These are phyloP conservation scores for Thelonectria rubi DNA, from an alignment of 2,329 filamentous ascomycete genomes.

Conservation along the genomic window DNA sequence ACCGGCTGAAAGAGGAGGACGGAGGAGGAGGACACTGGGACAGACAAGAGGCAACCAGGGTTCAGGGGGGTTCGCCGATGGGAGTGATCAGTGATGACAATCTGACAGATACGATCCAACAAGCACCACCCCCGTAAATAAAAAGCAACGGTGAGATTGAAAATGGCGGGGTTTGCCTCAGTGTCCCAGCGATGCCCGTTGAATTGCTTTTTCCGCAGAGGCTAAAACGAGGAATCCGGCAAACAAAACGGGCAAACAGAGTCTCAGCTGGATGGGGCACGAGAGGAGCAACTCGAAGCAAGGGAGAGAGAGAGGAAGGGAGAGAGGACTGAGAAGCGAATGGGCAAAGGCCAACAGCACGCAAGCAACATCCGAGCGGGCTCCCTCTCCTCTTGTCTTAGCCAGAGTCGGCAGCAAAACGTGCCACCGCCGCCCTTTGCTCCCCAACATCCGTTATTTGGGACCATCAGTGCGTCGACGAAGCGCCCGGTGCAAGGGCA, in stretches of 20 bases:
- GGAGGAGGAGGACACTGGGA: no score
- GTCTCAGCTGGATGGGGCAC: not conserved
- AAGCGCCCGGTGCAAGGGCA: not conserved
- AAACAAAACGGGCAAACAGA: not conserved
- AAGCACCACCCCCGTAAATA: constrained; percentile 3
- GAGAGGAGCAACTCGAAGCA: not conserved
- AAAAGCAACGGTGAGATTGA: constrained; percentile 2
- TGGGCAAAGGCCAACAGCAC: no score
- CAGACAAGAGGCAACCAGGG: not conserved
- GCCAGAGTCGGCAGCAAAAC: not conserved
- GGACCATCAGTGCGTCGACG: constrained; percentile 14
- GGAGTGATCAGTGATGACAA: not conserved
- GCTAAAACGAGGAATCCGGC: not conserved
- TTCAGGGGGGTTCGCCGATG: constrained; percentile 4
- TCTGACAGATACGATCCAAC: constrained; percentile 7
- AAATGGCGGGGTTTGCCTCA: not conserved
- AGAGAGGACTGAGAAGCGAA: no score
- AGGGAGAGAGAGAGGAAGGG: not conserved
- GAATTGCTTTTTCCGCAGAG: not conserved
- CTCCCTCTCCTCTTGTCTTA: not conserved
- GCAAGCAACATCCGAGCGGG: not conserved
- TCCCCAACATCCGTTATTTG: not conserved
- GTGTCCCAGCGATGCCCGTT: not conserved
- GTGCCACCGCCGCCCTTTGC: not conserved
- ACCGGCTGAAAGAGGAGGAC: not conserved